Conservation (phyloP, 306 rosid genomes). For the Luffa aegyptiaca region DNA sequence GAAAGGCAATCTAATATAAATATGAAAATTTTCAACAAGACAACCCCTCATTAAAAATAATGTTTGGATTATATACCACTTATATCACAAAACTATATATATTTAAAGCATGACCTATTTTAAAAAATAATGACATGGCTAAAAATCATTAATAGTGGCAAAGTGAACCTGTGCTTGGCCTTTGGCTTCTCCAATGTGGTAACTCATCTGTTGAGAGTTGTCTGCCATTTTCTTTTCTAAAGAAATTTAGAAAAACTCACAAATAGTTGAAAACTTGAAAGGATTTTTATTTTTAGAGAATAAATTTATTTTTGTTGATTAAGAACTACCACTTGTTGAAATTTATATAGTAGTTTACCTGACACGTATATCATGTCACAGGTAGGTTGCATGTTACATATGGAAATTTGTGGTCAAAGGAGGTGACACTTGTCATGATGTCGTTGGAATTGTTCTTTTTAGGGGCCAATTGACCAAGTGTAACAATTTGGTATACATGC, state of each 20-base stretch:
- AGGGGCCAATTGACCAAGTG: not conserved
- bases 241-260: too few species aligned
- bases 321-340: not conserved
- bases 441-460: not conserved
- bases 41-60: too few species aligned
- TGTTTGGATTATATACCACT: too few species aligned
- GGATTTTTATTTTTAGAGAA: too few species aligned
- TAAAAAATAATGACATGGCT: not conserved
- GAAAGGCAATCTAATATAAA: too few species aligned
- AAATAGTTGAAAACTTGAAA: too few species aligned
- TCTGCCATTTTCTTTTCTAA: constrained; percentile 26
- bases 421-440: not conserved
- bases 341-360: constrained; percentile 7
- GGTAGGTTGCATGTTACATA: too few species aligned
- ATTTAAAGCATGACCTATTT: too few species aligned
- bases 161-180: constrained; percentile 52
- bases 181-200: constrained; percentile 47
- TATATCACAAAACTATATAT: too few species aligned
- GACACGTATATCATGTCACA: not conserved
- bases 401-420: not conserved
- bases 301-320: too few species aligned
- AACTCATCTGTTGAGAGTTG: constrained; percentile 30
- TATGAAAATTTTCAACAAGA: too few species aligned
- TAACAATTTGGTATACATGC: not conserved
- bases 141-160: not conserved